Percentiles rank a stretch among this genome's conserved stretches.
These are phyloP conservation scores for Austropuccinia psidii DNA, from an alignment of 1,284 basidiomycete genomes.

Conservation along the genomic window DNA sequence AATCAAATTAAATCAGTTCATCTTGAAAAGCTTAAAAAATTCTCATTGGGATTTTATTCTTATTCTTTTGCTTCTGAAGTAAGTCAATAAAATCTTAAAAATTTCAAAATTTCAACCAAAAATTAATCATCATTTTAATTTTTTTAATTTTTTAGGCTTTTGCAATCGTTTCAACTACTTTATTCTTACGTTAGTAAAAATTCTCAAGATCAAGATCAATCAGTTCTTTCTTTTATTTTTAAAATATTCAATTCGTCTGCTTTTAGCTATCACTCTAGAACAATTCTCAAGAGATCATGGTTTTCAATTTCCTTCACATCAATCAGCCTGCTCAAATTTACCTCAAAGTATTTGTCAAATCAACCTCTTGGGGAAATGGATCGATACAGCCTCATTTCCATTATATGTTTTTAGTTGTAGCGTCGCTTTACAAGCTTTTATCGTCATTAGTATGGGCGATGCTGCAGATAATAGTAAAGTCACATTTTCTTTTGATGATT, in stretches of 20 bases:
- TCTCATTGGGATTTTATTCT: slow-evolving; percentile 31
- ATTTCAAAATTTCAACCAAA: background rate
- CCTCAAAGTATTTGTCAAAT: slow-evolving; percentile 10
- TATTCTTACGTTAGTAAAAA: slow-evolving; percentile 21
- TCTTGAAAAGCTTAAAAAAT: too few relatives aligned
- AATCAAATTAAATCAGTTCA: too few relatives aligned
- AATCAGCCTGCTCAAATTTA: slow-evolving; percentile 51
- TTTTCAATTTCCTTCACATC: slow-evolving; percentile 59
- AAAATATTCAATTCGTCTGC: slow-evolving; percentile 68
- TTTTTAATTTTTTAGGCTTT: slow-evolving; percentile 2
- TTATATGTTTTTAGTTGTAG: slow-evolving; percentile 75
- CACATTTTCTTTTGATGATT: slow-evolving; percentile 38
- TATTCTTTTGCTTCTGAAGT: slow-evolving; percentile 34
- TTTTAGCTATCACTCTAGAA: slow-evolving; percentile 69
- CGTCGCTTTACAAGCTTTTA: slow-evolving; percentile 74
- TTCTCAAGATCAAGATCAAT: background rate
- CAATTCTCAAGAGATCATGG: slow-evolving; percentile 76
- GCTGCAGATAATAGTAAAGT: slow-evolving; percentile 73
- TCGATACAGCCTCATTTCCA: slow-evolving; percentile 33
- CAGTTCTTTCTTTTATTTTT: slow-evolving; percentile 60
- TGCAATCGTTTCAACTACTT: slow-evolving; percentile 12
- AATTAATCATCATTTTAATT: background rate
- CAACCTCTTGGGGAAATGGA: slow-evolving; percentile 6
- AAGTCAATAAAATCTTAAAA: background rate
- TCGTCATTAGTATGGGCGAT: slow-evolving; percentile 79